phyloP scores from a whole-genome alignment of 176 grass and related monocot species.

The Hordeum marinum region DNA sequence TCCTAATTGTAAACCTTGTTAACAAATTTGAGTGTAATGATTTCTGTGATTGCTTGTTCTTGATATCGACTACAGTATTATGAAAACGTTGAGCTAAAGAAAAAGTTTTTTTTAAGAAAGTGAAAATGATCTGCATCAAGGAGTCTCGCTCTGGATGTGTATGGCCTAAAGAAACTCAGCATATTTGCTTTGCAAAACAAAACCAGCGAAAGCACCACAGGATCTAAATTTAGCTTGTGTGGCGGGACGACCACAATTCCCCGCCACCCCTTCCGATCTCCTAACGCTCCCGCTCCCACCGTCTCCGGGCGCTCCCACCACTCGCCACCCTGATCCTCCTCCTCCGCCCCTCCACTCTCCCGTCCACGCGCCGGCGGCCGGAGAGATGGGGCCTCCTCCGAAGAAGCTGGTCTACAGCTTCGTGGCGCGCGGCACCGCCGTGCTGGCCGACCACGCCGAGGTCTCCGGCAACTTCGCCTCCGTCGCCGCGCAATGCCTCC shows the following conservation, averaged over 20 bases:
- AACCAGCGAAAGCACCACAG: background rate
- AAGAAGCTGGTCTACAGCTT: conserved; percentile 58
- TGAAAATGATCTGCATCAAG: background rate
- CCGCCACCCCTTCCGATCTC: background rate
- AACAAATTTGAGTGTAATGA: no score
- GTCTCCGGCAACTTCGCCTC: conserved; percentile 69
- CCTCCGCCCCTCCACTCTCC: background rate
- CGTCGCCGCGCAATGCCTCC: conserved; percentile 55
- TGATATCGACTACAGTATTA: no score
- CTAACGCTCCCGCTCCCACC: background rate
- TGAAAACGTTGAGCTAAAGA: no score
- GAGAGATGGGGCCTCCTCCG: conserved; percentile 50
- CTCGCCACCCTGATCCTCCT: background rate
- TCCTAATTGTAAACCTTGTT: no score
- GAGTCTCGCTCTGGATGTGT: background rate
- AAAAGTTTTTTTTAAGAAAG: background rate
- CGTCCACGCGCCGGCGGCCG: conserved; percentile 1
- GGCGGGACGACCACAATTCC: background rate
- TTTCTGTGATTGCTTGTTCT: no score
- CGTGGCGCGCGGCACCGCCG: conserved; percentile 46
- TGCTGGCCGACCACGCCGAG: conserved; percentile 71
- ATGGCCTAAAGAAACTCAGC: background rate
- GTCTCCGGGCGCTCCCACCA: background rate
- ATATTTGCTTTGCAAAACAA: background rate
- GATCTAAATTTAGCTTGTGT: background rate